Evolutionary conservation across 2,329 filamentous ascomycete species (phyloP).

Genomic region (Hymenoscyphus fraxineus): DNA sequence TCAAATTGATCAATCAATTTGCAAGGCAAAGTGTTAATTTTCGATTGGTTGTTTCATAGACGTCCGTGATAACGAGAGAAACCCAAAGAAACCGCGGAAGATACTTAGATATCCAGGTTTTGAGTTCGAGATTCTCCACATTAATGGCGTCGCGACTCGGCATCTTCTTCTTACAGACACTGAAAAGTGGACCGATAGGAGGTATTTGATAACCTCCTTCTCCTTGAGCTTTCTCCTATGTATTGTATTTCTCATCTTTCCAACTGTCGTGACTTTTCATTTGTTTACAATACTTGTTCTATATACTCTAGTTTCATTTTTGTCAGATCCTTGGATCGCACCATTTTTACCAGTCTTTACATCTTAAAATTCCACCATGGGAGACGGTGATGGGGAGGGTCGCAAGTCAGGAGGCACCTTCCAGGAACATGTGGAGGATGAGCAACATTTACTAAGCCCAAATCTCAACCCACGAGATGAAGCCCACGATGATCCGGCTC

Average conservation of each 20-base stretch:
- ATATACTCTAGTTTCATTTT: background rate
- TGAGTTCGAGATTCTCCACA: background rate
- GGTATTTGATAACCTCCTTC: background rate
- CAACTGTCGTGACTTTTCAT: background rate
- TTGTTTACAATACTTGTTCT: background rate
- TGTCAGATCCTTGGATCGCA: background rate
- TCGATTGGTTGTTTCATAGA: background rate
- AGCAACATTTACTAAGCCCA: slow-evolving; percentile 5
- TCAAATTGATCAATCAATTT: background rate
- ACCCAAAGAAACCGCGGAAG: background rate
- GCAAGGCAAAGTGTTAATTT: background rate
- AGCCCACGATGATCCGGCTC: background rate
- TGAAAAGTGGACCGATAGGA: background rate
- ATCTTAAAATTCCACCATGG: background rate
- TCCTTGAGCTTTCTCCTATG: background rate
- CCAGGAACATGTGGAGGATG: background rate
- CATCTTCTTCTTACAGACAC: background rate
- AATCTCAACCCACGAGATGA: slow-evolving; percentile 7
- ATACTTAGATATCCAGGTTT: background rate
- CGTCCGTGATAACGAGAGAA: background rate
- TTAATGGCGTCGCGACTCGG: background rate
- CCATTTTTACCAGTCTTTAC: background rate
- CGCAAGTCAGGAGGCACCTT: background rate
- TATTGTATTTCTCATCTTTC: background rate
- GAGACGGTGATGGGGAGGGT: background rate